phyloP scores from a whole-genome alignment of 768 basidiomycete genomes.

The Pleurotus sapidus region DNA sequence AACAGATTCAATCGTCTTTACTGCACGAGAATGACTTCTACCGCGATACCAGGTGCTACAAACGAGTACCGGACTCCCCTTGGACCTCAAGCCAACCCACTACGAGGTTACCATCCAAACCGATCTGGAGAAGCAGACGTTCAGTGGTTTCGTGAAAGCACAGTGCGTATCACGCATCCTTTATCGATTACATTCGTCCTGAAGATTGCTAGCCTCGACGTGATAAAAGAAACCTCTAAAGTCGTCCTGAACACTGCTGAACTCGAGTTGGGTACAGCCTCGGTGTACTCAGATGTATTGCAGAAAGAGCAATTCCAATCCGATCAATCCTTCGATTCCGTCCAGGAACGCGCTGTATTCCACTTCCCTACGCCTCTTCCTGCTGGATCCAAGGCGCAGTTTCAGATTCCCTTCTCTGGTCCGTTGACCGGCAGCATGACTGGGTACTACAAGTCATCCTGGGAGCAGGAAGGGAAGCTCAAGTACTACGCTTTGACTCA shows the following conservation, averaged over 20 bases:
- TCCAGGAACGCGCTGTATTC: slow-evolving; percentile 64
- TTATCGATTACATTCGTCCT: slow-evolving; percentile 1
- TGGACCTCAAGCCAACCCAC: slow-evolving; percentile 64
- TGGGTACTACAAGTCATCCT: slow-evolving; percentile 77
- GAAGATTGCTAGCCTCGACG: slow-evolving; percentile 49
- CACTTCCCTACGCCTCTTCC: slow-evolving; percentile 56
- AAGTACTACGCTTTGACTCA: slow-evolving; percentile 82
- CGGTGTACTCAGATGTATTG: slow-evolving; percentile 53
- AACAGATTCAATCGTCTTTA: slow-evolving; percentile 2
- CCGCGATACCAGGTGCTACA: slow-evolving; percentile 16
- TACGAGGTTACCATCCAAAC: slow-evolving; percentile 81
- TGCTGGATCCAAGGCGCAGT: slow-evolving; percentile 63
- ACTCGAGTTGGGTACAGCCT: slow-evolving; percentile 55
- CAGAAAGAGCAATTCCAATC: slow-evolving; percentile 43
- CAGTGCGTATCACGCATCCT: slow-evolving; percentile 37
- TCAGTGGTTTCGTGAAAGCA: slow-evolving; percentile 75
- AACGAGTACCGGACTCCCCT: slow-evolving; percentile 62
- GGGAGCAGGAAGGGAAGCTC: slow-evolving; percentile 60
- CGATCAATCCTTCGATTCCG: slow-evolving; percentile 52
- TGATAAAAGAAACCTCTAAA: slow-evolving; percentile 56
- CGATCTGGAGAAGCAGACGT: slow-evolving; percentile 74
- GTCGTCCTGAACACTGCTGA: slow-evolving; percentile 66
- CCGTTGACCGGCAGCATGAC: slow-evolving; percentile 70
- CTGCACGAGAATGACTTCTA: slow-evolving; percentile 23
- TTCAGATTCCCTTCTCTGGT: slow-evolving; percentile 70